Percentiles rank a stretch among this genome's conserved stretches.
These are phyloP conservation scores for Paraconiothyrium brasiliense DNA, from an alignment of 2,329 filamentous ascomycete genomes.

Conservation along the genomic window DNA sequence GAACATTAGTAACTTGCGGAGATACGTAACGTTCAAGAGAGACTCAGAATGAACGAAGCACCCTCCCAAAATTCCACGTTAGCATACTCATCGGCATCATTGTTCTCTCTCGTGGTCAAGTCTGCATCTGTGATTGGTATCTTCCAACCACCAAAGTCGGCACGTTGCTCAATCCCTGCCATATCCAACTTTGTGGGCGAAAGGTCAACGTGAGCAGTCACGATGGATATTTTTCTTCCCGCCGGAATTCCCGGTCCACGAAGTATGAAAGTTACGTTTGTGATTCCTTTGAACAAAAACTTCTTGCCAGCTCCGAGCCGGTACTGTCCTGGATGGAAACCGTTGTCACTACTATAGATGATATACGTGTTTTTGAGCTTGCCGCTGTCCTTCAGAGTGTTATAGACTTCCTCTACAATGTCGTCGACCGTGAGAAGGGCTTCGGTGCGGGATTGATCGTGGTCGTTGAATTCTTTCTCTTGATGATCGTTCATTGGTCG, in stretches of 20 bases:
- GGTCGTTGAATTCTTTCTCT: slow-evolving; percentile 61
- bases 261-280: slow-evolving; percentile 51
- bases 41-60: neutral
- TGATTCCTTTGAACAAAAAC: slow-evolving; percentile 50
- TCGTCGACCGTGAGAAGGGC: slow-evolving; percentile 64
- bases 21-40: neutral
- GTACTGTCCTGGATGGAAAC: slow-evolving; percentile 50
- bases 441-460: slow-evolving; percentile 59
- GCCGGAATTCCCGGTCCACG: slow-evolving; percentile 46
- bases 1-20: neutral
- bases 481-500: slow-evolving; percentile 54
- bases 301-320: slow-evolving; percentile 51
- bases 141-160: slow-evolving; percentile 41
- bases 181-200: slow-evolving; percentile 46
- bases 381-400: slow-evolving; percentile 51
- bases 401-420: slow-evolving; percentile 57
- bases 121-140: slow-evolving; percentile 30
- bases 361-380: slow-evolving; percentile 59
- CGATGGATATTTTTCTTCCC: slow-evolving; percentile 30
- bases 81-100: slow-evolving; percentile 5
- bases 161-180: slow-evolving; percentile 26
- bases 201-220: slow-evolving; percentile 47
- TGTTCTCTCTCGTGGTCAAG: slow-evolving; percentile 3
- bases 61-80: slow-evolving; percentile 15
- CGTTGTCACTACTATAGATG: slow-evolving; percentile 40